Base-by-base conservation (phyloP, 2,329 filamentous ascomycete species). In the Paecilomyces variotii region DNA sequence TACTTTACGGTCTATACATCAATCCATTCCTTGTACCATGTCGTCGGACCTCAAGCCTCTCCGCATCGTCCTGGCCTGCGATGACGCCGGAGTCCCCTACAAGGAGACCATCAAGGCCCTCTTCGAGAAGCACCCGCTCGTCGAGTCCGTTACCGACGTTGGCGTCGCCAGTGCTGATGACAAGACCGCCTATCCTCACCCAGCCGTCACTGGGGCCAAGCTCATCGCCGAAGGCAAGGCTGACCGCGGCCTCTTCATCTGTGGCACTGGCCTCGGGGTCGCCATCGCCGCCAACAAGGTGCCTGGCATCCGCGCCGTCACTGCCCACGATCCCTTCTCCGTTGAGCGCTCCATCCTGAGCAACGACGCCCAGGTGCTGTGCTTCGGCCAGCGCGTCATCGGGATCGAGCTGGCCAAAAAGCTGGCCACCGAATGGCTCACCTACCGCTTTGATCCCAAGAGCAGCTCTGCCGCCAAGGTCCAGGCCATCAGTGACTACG, bases 261-360 rank as follows among this genome's bases (percentile, higher is more conserved):
- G 90, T 76, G 90, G 91, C 2, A 95, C 91, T 0, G 91, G 91
- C 0, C 82, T 96, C 6, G 91, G 91, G 24, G 91, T 96, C 6
- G 90, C 91, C 66, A 95, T 95, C 70, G 79, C 84, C n/a, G 91
- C 91, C 64, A 95, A 95, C 81, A 95, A 95, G 74, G 85, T 95
- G 63, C 87, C 86, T 58, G 90, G 90, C 4, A 85, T 95, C 61
- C 81, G 90, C 26, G 91, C 91, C n/a, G 91, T 95, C 19, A 95
- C 90, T 4, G 91, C 91, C 0, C 91, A 96, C 72, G 91, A 95
- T 71, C 87, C 86, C 64, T 96, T 92, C 79, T 87, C 83, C 58
- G 89, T 95, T 4, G 90, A 95, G 80, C 79, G 90, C 55, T 86
- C 88, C 24, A 83, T 95, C 10, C 76, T 93, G 68, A 91, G 87